Evolutionary conservation across 352 stramenopile species (phyloP).

Genomic region (Globisporangium perplexum): DNA sequence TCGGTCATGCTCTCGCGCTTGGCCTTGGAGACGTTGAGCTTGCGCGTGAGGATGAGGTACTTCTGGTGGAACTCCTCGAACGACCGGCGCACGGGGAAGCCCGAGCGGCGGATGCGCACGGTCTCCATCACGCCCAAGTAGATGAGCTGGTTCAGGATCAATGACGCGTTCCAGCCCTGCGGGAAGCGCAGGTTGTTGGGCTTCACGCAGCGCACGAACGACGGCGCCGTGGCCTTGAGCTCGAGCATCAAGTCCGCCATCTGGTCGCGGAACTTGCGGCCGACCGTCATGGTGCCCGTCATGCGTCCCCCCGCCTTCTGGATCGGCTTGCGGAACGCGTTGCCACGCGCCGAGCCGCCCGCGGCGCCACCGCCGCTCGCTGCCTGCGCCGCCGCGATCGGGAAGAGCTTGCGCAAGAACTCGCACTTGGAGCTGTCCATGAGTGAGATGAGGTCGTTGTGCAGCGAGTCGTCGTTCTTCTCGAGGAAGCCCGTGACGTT

Average conservation of each 20-base stretch:
- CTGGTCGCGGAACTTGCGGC: slow-evolving; percentile 88
- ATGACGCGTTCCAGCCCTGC: slow-evolving; percentile 77
- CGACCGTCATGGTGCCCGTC: slow-evolving; percentile 87
- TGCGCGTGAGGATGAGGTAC: slow-evolving; percentile 82
- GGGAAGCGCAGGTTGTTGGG: slow-evolving; percentile 89
- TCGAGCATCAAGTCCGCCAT: slow-evolving; percentile 87
- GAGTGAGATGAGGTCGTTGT: slow-evolving; percentile 85
- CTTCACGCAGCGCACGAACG: slow-evolving; percentile 91
- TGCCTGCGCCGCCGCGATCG: slow-evolving; percentile 29
- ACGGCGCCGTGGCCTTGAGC: slow-evolving; percentile 73
- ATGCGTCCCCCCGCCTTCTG: slow-evolving; percentile 82
- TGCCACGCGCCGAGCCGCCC: slow-evolving; percentile 22
- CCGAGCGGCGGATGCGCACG: slow-evolving; percentile 83
- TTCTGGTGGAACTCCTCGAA: slow-evolving; percentile 86
- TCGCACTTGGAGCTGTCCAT: slow-evolving; percentile 84
- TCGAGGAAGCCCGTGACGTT: slow-evolving; percentile 95
- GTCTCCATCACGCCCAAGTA: slow-evolving; percentile 90
- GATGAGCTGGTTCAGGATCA: slow-evolving; percentile 88
- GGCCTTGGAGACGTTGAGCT: slow-evolving; percentile 44
- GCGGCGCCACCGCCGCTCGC: slow-evolving; percentile 17
- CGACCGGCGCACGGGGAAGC: slow-evolving; percentile 81
- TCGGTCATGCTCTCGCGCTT: slow-evolving; percentile 51
- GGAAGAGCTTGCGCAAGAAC: slow-evolving; percentile 76
- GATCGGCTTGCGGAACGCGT: slow-evolving; percentile 56
- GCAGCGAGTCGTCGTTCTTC: slow-evolving; percentile 97